A percentile compares a stretch with the other conserved stretches of the same genome.
These are phyloP conservation scores for Sporobolomyces roseus DNA, from an alignment of 768 basidiomycete genomes.

Conservation along the genomic window DNA sequence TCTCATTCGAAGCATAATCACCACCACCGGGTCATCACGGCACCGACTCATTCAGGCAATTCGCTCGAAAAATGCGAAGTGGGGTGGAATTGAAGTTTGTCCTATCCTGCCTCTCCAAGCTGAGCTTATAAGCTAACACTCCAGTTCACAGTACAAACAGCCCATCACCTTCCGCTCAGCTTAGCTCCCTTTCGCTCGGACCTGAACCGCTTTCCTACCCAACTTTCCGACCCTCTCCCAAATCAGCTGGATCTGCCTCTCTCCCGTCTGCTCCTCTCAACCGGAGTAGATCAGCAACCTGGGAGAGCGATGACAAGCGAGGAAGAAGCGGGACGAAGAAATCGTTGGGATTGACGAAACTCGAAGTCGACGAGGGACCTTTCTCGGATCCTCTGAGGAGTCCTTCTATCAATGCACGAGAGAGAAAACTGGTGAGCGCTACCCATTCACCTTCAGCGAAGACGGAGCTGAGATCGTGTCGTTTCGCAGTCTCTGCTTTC, in stretches of 20 bases:
- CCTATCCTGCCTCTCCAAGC: too few relatives aligned
- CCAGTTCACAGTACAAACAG: not conserved
- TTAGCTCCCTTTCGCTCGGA: not conserved
- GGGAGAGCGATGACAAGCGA: slow-evolving; percentile 1
- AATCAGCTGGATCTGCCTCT: slow-evolving; percentile 5
- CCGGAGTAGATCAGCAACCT: not conserved
- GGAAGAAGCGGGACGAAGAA: not conserved
- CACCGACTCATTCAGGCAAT: too few relatives aligned
- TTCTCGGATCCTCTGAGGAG: slow-evolving; percentile 14
- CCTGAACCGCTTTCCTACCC: too few relatives aligned
- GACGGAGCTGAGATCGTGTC: too few relatives aligned
- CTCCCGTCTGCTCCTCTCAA: not conserved
- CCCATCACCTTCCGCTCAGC: not conserved
- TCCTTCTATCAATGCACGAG: not conserved
- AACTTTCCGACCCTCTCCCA: slow-evolving; percentile 3
- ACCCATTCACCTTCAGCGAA: too few relatives aligned
- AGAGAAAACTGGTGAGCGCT: too few relatives aligned
- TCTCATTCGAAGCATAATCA: too few relatives aligned
- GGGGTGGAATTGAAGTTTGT: too few relatives aligned
- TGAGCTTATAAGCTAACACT: not conserved
- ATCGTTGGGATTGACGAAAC: not conserved
- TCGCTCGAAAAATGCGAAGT: too few relatives aligned
- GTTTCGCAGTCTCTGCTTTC: not conserved
- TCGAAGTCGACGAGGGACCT: slow-evolving; percentile 3
- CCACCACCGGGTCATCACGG: too few relatives aligned